Conservation (phyloP, 495 filamentous ascomycete genomes). For the Xylaria flabelliformis region DNA sequence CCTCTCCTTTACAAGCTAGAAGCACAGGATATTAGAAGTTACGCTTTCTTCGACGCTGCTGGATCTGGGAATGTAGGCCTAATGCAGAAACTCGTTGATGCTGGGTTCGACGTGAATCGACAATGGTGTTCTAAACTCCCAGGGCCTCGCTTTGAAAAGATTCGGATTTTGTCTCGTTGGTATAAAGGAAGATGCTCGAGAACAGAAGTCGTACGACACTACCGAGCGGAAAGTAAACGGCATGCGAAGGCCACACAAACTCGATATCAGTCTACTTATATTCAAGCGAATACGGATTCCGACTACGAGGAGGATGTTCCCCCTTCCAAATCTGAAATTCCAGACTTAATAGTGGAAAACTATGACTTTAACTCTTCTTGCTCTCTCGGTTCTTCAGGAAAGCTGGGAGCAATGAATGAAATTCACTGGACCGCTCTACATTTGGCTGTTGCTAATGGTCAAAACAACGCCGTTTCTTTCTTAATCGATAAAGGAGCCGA, state of each 20-base stretch:
- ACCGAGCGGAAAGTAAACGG: background rate
- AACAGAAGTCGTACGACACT: background rate
- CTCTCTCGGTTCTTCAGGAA: background rate
- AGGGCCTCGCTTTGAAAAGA: background rate
- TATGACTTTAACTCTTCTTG: background rate
- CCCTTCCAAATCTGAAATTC: background rate
- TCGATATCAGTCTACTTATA: background rate
- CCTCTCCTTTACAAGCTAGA: background rate
- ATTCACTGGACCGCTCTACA: background rate
- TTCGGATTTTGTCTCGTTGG: background rate
- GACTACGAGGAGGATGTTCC: background rate
- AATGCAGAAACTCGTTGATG: background rate
- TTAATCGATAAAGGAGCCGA: background rate
- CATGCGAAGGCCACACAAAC: background rate
- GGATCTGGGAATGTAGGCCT: background rate
- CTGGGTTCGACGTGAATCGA: background rate
- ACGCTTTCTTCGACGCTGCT: background rate
- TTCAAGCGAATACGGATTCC: too few relatives aligned
- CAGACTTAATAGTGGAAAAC: background rate
- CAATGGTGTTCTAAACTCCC: background rate
- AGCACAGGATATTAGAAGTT: background rate
- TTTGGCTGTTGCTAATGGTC: background rate
- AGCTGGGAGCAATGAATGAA: background rate
- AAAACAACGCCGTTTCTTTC: background rate
- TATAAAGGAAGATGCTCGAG: background rate